These are phyloP conservation scores for Discostella stelligera DNA, from an alignment of 352 stramenopile genomes.

Conservation along the genomic window DNA sequence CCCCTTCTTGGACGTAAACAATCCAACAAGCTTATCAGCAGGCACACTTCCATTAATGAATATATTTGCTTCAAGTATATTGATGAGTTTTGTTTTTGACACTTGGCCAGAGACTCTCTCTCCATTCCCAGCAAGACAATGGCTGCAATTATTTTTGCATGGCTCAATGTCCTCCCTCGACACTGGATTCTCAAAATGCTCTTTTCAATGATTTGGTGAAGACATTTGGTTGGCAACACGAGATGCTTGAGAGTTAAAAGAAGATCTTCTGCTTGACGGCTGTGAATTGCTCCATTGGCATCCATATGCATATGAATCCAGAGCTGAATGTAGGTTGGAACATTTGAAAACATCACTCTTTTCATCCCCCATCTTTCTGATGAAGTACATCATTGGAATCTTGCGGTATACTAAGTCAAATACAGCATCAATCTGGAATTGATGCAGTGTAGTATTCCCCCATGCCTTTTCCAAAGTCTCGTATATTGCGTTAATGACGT, in stretches of 20 bases:
- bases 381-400: not conserved
- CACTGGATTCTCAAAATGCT: constrained; percentile 17
- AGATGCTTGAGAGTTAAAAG: constrained; percentile 5
- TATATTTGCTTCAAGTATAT: not conserved
- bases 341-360: constrained; percentile 10
- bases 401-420: constrained; percentile 3
- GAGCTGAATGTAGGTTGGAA: constrained; percentile 8
- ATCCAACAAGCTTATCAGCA: not conserved
- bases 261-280: not conserved
- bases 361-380: constrained; percentile 1
- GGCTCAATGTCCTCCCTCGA: not conserved
- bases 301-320: constrained; percentile 19
- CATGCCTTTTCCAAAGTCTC: not conserved
- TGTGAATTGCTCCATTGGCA: not conserved
- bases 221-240: constrained; percentile 10
- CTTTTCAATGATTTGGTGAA: constrained; percentile 16
- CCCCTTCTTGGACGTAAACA: not conserved
- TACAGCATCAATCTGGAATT: not conserved
- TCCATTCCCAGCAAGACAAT: constrained; percentile 1
- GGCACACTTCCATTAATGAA: not conserved
- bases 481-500: no score
- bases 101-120: not conserved
- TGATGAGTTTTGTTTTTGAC: not conserved
- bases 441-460: not conserved
- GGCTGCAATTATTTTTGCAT: constrained; percentile 22